Conservation (phyloP, 176 grass and related monocot genomes). For the Musa acuminata region DNA sequence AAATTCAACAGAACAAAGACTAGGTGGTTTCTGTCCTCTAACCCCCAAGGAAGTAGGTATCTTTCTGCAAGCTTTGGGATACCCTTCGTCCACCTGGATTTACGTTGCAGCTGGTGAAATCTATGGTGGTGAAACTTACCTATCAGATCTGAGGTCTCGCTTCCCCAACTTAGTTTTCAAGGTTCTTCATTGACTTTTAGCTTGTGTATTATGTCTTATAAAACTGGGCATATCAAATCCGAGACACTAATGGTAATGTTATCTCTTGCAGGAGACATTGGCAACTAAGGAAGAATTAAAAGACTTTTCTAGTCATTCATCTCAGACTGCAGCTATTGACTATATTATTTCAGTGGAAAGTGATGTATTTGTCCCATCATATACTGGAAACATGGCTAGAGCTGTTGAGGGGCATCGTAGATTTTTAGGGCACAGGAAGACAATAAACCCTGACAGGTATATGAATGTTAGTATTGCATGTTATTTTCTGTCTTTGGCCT, state of each 20-base stretch:
- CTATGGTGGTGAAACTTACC: conserved; percentile 81
- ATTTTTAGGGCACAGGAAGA: conserved; percentile 81
- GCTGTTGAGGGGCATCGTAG: conserved; percentile 87
- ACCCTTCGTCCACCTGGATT: conserved; percentile 77
- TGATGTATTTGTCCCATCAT: conserved; percentile 79
- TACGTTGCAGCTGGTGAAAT: conserved; percentile 93
- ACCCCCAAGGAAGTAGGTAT: conserved; percentile 75
- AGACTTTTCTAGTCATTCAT: conserved; percentile 53
- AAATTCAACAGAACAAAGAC: conserved; percentile 74
- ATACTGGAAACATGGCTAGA: conserved; percentile 92
- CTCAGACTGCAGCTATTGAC: conserved; percentile 79
- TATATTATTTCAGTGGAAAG: conserved; percentile 97
- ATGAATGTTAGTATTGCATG: not conserved
- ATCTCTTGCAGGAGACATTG: conserved; percentile 54
- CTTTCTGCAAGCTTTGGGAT: conserved; percentile 68
- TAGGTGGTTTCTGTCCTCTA: conserved; percentile 72
- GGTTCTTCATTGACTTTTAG: conserved; percentile 33
- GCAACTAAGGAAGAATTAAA: conserved; percentile 57
- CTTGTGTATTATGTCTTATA: conserved; percentile 8
- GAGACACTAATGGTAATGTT: not conserved
- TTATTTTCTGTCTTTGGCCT: not conserved
- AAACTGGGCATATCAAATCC: not conserved
- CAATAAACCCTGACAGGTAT: conserved; percentile 79
- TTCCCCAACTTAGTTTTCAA: conserved; percentile 94
- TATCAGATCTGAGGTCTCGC: conserved; percentile 56